Base-by-base conservation (phyloP, 2,329 filamentous ascomycete genomes). In the Nigrospora oryzae region DNA sequence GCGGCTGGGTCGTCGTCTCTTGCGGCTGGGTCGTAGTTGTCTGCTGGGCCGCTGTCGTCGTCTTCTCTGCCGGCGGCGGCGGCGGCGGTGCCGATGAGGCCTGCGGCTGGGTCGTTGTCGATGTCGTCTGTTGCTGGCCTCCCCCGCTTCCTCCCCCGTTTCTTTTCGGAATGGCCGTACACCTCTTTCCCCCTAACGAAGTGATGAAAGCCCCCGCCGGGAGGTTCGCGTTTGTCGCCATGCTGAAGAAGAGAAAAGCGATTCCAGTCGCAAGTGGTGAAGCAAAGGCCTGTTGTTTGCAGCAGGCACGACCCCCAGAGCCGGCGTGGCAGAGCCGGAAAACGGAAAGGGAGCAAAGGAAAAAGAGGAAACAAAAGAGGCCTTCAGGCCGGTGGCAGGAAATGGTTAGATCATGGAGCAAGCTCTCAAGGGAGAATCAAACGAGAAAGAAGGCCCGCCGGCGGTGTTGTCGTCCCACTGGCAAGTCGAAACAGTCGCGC, bases 141-240 rank as follows among this genome's bases (percentile, higher is more conserved):
- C 36, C 50, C 49, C 53, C 16, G 35, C 46, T 51, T 46, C 46
- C 53, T 36, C 46, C 45, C 43, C 43, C 45, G 41, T 48, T 48
- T 19, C 45, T 50, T 53, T 58, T 71, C 40, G 73, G 74, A 51
- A 77, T 63, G 48, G 70, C 74, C 54, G 75, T 79, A 63, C 76
- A 78, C 59, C 68, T 67, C 57, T 67, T 71, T 42, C 72, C 73
- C 46, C 67, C 60, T 44, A 77, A 63, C 40, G 60, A 70, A 44
- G 73, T 77, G 46, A 74, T 66, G 48, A 71, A 70, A 48, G 69
- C 68, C 56, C 71, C 69, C 55, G 61, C 58, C 51, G 65, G 66
- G 57, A 74, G 66, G 56, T 60, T 64, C 45, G 63, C 54, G 48
- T 56, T 64, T 32, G 61, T 60, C 46, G 66, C 67, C 72, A 76